Evolutionary conservation across 2,329 filamentous ascomycete genomes (phyloP).

Genomic region (Alternaria arbusti): DNA sequence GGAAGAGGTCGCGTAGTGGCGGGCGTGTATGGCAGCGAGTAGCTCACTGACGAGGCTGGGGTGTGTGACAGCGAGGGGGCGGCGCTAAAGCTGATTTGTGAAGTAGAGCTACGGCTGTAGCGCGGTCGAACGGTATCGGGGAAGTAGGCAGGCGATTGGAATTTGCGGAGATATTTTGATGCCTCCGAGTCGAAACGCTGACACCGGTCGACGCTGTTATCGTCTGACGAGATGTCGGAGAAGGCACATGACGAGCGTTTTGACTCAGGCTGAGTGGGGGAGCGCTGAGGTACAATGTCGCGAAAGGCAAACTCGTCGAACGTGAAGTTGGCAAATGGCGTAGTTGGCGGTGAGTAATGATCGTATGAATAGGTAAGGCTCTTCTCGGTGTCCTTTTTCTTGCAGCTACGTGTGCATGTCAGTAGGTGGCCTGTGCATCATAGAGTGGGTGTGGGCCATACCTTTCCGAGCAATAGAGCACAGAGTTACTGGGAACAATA

Average conservation of each 20-base stretch:
- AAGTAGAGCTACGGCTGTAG: constrained; percentile 45
- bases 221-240: constrained; percentile 52
- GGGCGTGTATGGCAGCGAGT: constrained; percentile 52
- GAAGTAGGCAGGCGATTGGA: constrained; percentile 40
- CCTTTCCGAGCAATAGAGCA: constrained; percentile 71
- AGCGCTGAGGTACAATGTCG: constrained; percentile 57
- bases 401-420: constrained; percentile 48
- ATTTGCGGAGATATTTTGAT: constrained; percentile 52
- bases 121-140: constrained; percentile 40
- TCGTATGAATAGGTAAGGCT: constrained; percentile 36
- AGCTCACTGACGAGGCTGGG: constrained; percentile 54
- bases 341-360: constrained; percentile 45
- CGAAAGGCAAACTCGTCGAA: constrained; percentile 48
- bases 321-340: constrained; percentile 46
- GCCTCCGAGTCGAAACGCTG: constrained; percentile 47
- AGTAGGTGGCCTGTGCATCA: constrained; percentile 10
- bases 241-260: constrained; percentile 51
- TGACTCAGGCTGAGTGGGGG: constrained; percentile 51
- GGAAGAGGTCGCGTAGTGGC: constrained; percentile 46
- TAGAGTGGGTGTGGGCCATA: constrained; percentile 45
- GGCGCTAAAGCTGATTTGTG: constrained; percentile 44
- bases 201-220: constrained; percentile 31
- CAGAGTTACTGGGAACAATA: constrained; percentile 63
- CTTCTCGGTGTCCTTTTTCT: constrained; percentile 54
- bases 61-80: constrained; percentile 56